These are phyloP conservation scores for Zygoascus flipseniorum DNA, from an alignment of 805 yeast genomes.

Conservation along the genomic window DNA sequence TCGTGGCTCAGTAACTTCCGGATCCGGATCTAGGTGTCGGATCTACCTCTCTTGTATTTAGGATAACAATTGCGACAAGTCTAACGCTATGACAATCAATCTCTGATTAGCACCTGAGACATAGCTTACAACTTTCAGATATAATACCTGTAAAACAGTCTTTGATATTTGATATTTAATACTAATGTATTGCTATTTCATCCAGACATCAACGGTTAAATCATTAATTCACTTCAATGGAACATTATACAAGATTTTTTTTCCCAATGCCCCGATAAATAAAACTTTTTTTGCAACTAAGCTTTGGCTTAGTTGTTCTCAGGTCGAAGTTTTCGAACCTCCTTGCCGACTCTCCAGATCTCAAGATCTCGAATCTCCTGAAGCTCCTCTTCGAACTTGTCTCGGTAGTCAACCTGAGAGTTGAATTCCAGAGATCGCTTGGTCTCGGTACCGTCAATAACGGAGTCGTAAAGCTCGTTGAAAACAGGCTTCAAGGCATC, in stretches of 20 bases:
- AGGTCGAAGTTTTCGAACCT: slow-evolving; percentile 99
- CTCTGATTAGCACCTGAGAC: too few species aligned
- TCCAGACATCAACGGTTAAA: slow-evolving; percentile 4
- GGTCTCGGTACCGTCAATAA: slow-evolving; percentile 94
- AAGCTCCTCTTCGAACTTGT: slow-evolving; percentile 87
- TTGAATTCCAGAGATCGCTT: slow-evolving; percentile 97
- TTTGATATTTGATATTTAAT: not conserved
- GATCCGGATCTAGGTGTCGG: too few species aligned
- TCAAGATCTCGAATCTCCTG: slow-evolving; percentile 92
- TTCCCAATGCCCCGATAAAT: slow-evolving; percentile 10
- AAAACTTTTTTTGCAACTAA: not conserved
- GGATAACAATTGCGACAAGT: too few species aligned
- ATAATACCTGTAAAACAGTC: too few species aligned
- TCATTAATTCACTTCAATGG: slow-evolving; percentile 19
- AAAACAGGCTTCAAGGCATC: slow-evolving; percentile 98
- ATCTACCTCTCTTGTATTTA: too few species aligned
- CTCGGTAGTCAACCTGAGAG: slow-evolving; percentile 98
- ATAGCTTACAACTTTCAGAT: too few species aligned
- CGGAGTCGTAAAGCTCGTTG: slow-evolving; percentile 90
- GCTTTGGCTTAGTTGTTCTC: slow-evolving; percentile 68
- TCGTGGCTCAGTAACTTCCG: too few species aligned
- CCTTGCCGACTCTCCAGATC: slow-evolving; percentile 99
- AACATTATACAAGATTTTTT: slow-evolving; percentile 16
- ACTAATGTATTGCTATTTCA: not conserved
- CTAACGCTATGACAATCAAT: too few species aligned